Conservation (phyloP, 2,329 filamentous ascomycete species). For the Kalaharituber pfeilii region DNA sequence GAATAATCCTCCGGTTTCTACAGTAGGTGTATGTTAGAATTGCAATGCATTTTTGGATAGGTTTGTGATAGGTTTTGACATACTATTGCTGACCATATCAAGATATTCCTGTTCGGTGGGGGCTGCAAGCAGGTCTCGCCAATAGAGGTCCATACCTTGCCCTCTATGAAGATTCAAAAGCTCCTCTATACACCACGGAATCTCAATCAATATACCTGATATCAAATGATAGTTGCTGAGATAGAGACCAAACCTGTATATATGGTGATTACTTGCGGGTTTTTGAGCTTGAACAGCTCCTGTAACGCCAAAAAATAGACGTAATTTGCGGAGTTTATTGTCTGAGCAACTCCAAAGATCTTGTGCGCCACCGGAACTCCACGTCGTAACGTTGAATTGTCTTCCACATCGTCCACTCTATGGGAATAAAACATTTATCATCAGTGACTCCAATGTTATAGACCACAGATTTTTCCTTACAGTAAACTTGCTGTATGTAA, state of each 20-base stretch:
- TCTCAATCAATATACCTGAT: not conserved
- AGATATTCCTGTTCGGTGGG: slow-evolving; percentile 77
- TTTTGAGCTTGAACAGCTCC: slow-evolving; percentile 53
- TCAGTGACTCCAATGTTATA: not conserved
- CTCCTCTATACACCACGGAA: slow-evolving; percentile 38
- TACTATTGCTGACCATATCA: slow-evolving; percentile 75
- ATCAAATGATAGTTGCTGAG: not conserved
- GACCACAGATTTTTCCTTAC: slow-evolving; percentile 21
- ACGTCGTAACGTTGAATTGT: slow-evolving; percentile 56
- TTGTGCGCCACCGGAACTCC: slow-evolving; percentile 67
- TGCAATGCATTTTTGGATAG: not conserved
- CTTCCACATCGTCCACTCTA: slow-evolving; percentile 68
- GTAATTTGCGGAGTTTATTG: slow-evolving; percentile 82
- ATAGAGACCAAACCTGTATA: slow-evolving; percentile 38
- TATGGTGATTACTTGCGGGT: slow-evolving; percentile 48
- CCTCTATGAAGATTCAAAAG: slow-evolving; percentile 69
- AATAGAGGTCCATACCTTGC: slow-evolving; percentile 83
- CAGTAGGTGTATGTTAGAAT: not conserved
- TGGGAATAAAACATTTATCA: not conserved
- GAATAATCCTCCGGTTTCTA: slow-evolving; percentile 67
- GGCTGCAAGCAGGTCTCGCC: slow-evolving; percentile 69
- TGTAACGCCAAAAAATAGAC: slow-evolving; percentile 67
- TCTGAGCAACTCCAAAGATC: slow-evolving; percentile 73
- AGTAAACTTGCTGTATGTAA: slow-evolving; percentile 69
- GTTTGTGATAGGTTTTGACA: slow-evolving; percentile 6